Percentiles rank a stretch among this genome's conserved stretches.
Conservation (phyloP, 1,139 yeast genomes). For the Nematodospora anomalae region DNA sequence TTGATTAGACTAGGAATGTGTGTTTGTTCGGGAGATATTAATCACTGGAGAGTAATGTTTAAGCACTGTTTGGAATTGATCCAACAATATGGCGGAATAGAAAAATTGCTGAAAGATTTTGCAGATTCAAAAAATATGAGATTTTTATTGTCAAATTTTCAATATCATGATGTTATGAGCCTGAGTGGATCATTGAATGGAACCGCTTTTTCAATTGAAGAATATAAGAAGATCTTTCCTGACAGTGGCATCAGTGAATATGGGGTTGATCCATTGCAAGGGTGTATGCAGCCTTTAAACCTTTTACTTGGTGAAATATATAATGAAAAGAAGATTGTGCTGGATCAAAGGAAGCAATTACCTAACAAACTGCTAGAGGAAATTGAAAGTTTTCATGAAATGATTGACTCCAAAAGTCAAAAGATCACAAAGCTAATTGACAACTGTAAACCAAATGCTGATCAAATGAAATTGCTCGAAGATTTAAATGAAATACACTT, state of each 20-base stretch:
- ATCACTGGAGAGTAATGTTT: constrained; percentile 5
- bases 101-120: constrained; percentile 13
- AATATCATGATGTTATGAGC: constrained; percentile 22
- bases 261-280: constrained; percentile 23
- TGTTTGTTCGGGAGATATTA: constrained; percentile 7
- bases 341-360: not conserved
- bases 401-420: not conserved
- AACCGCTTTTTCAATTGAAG: constrained; percentile 16
- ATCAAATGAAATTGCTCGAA: not conserved
- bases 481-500: constrained; percentile 5
- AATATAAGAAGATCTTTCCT: constrained; percentile 14
- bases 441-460: not conserved
- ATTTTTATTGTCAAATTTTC: constrained; percentile 20
- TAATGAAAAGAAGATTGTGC: not conserved
- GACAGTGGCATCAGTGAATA: constrained; percentile 8
- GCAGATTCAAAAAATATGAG: constrained; percentile 19
- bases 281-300: constrained; percentile 17
- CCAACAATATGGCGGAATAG: constrained; percentile 3
- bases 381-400: not conserved
- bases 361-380: not conserved
- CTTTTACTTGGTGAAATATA: constrained; percentile 19
- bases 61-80: constrained; percentile 2
- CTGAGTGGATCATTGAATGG: constrained; percentile 16
- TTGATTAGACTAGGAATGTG: constrained; percentile 1
- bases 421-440: not conserved